phyloP scores from a whole-genome alignment of 495 filamentous ascomycete species.

The Pyrenopolyporus hunteri region DNA sequence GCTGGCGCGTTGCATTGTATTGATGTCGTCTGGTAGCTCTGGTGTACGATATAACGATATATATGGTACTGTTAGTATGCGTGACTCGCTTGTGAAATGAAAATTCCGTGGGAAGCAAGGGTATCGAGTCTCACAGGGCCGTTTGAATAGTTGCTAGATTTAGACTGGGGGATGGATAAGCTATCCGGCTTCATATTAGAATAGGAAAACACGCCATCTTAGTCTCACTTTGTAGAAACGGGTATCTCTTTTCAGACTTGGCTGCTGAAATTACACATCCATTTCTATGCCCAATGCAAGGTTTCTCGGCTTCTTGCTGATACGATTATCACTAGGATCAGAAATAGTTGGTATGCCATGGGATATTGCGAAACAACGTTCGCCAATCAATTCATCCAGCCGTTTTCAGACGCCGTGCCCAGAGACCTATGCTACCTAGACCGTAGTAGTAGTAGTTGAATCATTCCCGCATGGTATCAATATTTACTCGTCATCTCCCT shows the following conservation, averaged over 20 bases:
- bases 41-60: too few relatives aligned
- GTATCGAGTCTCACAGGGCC: too few relatives aligned
- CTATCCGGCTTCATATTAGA: too few relatives aligned
- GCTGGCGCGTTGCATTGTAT: too few relatives aligned
- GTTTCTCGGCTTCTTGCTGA: too few relatives aligned
- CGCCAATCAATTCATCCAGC: conserved; percentile 44
- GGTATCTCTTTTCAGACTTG: background rate
- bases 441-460: conserved; percentile 37
- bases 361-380: conserved; percentile 40
- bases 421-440: conserved; percentile 42
- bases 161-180: too few relatives aligned
- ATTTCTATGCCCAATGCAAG: background rate
- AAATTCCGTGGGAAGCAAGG: too few relatives aligned
- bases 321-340: background rate
- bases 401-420: conserved; percentile 46
- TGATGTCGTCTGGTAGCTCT: too few relatives aligned
- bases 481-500: conserved; percentile 66
- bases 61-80: too few relatives aligned
- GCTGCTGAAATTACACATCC: background rate
- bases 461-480: conserved; percentile 37
- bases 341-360: conserved; percentile 1
- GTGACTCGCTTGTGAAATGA: too few relatives aligned
- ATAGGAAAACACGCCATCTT: background rate
- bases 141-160: too few relatives aligned
- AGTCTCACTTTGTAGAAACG: background rate